A percentile compares a stretch with the other conserved stretches of the same genome.
phyloP scores from a whole-genome alignment of 805 yeast genomes.

The Zygotorulaspora florentina region DNA sequence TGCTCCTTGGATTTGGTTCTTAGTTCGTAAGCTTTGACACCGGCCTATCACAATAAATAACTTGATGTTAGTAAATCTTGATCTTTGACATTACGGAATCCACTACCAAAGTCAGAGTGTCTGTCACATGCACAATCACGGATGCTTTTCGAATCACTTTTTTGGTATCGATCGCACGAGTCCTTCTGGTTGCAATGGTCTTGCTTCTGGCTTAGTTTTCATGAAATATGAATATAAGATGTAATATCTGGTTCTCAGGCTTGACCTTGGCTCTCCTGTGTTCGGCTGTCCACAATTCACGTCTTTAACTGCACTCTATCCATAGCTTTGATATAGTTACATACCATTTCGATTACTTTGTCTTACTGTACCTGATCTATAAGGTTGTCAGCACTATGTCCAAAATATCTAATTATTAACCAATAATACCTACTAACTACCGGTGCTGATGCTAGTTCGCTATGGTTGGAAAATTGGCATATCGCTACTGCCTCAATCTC shows the following conservation, averaged over 20 bases:
- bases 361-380: conserved; percentile 19
- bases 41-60: conserved; percentile 49
- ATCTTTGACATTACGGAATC: not conserved
- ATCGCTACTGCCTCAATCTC: not conserved
- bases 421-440: not conserved
- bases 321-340: conserved; percentile 4
- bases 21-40: conserved; percentile 92
- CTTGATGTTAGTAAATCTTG: conserved; percentile 11
- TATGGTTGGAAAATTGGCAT: not conserved
- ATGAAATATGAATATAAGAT: too few relatives aligned
- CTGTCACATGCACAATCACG: not conserved
- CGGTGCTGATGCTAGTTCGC: not conserved
- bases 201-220: too few relatives aligned
- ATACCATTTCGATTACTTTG: conserved; percentile 26
- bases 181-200: too few relatives aligned
- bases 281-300: too few relatives aligned
- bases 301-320: too few relatives aligned
- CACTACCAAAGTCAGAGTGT: not conserved
- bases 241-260: too few relatives aligned
- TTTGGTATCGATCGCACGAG: not conserved
- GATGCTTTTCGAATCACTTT: not conserved
- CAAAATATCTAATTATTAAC: not conserved
- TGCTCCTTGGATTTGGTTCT: conserved; percentile 96
- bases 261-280: too few relatives aligned
- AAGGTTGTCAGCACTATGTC: not conserved